Conservation (phyloP, 371 early-diverging fungal species). For the Mucor irregularis region DNA sequence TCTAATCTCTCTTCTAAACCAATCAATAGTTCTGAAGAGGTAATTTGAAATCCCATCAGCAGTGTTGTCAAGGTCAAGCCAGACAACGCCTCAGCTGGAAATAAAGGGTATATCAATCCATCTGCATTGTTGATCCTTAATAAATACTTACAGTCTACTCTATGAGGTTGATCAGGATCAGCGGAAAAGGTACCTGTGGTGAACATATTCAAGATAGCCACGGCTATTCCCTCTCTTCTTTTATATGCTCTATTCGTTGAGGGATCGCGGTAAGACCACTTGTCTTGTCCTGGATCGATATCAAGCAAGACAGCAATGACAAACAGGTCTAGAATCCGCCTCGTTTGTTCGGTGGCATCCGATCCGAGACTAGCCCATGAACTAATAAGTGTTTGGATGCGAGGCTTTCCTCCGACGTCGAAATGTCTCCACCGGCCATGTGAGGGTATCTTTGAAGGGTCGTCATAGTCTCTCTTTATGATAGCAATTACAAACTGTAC, state of each 20-base stretch:
- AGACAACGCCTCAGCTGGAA: conserved; percentile 50
- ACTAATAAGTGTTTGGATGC: conserved; percentile 57
- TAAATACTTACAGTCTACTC: conserved; percentile 65
- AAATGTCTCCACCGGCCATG: conserved; percentile 92
- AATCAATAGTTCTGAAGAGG: conserved; percentile 65
- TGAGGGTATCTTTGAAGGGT: conserved; percentile 64
- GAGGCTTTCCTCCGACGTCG: conserved; percentile 60
- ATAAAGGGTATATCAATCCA: not conserved
- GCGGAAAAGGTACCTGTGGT: conserved; percentile 76
- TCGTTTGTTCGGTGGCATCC: conserved; percentile 60
- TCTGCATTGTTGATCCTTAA: not conserved
- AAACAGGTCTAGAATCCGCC: conserved; percentile 80
- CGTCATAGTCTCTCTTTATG: conserved; percentile 68
- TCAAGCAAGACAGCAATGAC: conserved; percentile 86
- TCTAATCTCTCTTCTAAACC: conserved; percentile 76
- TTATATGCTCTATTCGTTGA: conserved; percentile 48
- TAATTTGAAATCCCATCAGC: conserved; percentile 70
- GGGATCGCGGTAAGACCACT: conserved; percentile 70
- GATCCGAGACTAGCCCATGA: conserved; percentile 42
- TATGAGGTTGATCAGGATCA: conserved; percentile 58
- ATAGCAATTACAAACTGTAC: conserved; percentile 70
- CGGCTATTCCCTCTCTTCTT: conserved; percentile 82
- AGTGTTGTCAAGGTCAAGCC: conserved; percentile 58
- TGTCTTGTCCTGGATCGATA: conserved; percentile 73
- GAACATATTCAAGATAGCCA: conserved; percentile 87